Percentiles rank a stretch among this genome's conserved stretches.
Evolutionary conservation across 768 basidiomycete genomes (phyloP).

Genomic region (Termitomyces sp.): DNA sequence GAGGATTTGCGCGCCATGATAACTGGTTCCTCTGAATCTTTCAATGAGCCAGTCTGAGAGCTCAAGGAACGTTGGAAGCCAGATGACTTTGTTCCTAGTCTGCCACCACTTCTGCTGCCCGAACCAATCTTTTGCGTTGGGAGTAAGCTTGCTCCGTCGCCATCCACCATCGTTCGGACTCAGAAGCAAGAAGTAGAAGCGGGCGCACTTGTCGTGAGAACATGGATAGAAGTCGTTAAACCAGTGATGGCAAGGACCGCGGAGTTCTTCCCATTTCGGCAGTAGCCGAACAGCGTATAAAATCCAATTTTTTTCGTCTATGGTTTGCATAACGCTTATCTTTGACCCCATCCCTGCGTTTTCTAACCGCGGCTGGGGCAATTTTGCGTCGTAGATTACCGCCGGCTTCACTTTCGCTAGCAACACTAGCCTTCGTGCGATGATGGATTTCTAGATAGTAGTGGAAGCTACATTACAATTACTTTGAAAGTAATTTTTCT

Average conservation of each 20-base stretch:
- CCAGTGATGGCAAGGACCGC: neutral
- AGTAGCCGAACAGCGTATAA: conserved; percentile 4
- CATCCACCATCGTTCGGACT: neutral
- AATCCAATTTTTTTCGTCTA: neutral
- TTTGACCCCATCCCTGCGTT: conserved; percentile 19
- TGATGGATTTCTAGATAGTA: conserved; percentile 78
- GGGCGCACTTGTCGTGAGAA: neutral
- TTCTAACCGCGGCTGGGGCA: conserved; percentile 25
- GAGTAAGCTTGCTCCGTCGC: neutral
- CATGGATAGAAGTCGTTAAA: neutral
- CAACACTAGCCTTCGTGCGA: conserved; percentile 58
- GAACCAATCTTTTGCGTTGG: neutral
- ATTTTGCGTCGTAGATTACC: conserved; percentile 40
- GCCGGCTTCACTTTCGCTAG: conserved; percentile 69
- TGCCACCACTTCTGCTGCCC: neutral
- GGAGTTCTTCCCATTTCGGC: conserved; percentile 6
- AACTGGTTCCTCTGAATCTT: conserved; percentile 2
- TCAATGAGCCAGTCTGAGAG: conserved; percentile 5
- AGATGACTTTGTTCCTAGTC: neutral
- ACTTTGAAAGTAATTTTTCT: no score
- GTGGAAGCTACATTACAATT: conserved; percentile 50
- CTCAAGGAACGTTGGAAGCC: neutral
- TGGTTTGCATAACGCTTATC: conserved; percentile 7
- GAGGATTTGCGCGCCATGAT: conserved; percentile 10
- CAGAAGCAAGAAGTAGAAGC: neutral